Evolutionary conservation across 2,329 filamentous ascomycete species (phyloP), one percentile per base, ranked within the genome.

Genomic region (Ceratocystis alfenasii): DNA sequence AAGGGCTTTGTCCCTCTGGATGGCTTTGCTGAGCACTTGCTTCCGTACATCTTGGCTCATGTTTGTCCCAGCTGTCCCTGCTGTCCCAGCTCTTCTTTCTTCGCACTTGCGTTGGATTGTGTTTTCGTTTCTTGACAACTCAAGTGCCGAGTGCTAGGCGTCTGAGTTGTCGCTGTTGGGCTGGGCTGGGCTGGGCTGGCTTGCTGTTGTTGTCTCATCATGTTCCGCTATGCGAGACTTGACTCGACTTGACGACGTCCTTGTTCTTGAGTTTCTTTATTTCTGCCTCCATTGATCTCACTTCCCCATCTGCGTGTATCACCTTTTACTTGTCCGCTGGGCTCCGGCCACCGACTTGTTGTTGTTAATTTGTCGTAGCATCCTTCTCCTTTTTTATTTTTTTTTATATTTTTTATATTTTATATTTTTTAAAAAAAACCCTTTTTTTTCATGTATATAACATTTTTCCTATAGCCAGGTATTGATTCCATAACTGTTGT

Each of bases 121-220:
- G 53, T 30, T 59, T 59, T 59, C 53, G 53, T 33, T 33, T 59
- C 25, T 33, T 59, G 53, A 59, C 53, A 59, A 17, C 53, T 15
- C 53, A 59, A 59, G 53, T 59, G 53, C 53, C 53, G 53, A 59
- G 28, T 59, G 53, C 53, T 36, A 33, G n/a, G 17, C 53, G 28
- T 30, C n/a, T 12, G 48, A 53, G 48, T 15, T 20, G n/a, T 8
- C n/a, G 8, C 22, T 53, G 15, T 6, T 36, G 33, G 33, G 8
- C 20, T 53, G 48, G 8, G 12, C 20, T 53, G 7, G 48, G 28
- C 20, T 53, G 48, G 8, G 12, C 20, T 53, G 7, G 48, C 53
- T 57, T 33, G 17, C 6, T 12, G 6, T 7, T 30, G 53, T 33
- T 59, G 53, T 59, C 53, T 59, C 53, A 59, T 17, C 48, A 6